Percentiles rank a stretch among this genome's conserved stretches.
phyloP scores from a whole-genome alignment of 768 basidiomycete genomes.

The Amanita rimosa region DNA sequence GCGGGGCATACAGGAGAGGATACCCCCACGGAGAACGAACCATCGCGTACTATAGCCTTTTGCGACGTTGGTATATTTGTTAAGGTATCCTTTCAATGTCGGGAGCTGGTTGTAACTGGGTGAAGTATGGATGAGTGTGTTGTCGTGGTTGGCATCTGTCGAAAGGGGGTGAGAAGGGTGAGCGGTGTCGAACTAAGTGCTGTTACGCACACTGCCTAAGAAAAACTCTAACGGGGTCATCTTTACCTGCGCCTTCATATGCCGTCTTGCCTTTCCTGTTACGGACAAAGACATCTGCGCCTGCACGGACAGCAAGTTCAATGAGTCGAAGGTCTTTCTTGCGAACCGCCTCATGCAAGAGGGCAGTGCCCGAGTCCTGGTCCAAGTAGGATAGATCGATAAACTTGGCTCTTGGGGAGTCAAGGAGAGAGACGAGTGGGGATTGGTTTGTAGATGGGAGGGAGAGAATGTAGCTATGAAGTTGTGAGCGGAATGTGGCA shows the following conservation, averaged over 20 bases:
- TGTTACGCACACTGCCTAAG: slow-evolving; percentile 64
- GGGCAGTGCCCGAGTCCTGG: slow-evolving; percentile 59
- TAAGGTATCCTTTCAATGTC: slow-evolving; percentile 63
- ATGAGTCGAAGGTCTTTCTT: slow-evolving; percentile 73
- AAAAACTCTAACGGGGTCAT: slow-evolving; percentile 75
- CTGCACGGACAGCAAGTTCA: slow-evolving; percentile 75
- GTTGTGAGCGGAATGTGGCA: slow-evolving; percentile 61
- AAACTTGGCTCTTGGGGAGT: slow-evolving; percentile 55
- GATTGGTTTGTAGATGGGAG: slow-evolving; percentile 19
- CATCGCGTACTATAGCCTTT: slow-evolving; percentile 83
- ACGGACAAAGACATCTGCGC: slow-evolving; percentile 82
- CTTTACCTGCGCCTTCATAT: slow-evolving; percentile 60
- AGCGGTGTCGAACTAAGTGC: neutral
- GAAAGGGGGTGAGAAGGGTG: neutral
- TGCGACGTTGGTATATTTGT: slow-evolving; percentile 90
- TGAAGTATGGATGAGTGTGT: slow-evolving; percentile 42
- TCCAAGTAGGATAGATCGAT: slow-evolving; percentile 78
- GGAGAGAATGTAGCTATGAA: slow-evolving; percentile 66
- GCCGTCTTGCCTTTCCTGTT: slow-evolving; percentile 64
- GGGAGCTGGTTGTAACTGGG: slow-evolving; percentile 39
- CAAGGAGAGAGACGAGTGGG: slow-evolving; percentile 42
- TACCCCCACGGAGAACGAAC: slow-evolving; percentile 84
- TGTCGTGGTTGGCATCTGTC: slow-evolving; percentile 73
- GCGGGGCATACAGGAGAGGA: slow-evolving; percentile 62
- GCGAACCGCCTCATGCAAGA: slow-evolving; percentile 81